phyloP scores from a whole-genome alignment of 805 yeast species.

The Hanseniaspora guilliermondii region DNA sequence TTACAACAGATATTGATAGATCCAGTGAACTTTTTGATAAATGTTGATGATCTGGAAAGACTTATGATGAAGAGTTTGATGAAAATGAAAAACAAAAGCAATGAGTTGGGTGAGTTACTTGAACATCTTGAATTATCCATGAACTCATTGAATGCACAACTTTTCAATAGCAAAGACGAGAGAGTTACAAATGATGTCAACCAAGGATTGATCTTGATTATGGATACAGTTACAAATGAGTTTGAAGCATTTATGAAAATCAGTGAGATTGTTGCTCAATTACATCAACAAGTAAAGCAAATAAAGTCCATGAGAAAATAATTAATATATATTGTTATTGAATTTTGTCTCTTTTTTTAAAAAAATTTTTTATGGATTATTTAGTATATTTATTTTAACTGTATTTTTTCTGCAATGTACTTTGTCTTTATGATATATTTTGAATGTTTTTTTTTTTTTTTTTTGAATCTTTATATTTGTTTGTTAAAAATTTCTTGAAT shows the following conservation, averaged over 20 bases:
- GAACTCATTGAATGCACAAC: conserved; percentile 6
- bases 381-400: too few species aligned
- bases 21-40: conserved; percentile 16
- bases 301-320: conserved; percentile 11
- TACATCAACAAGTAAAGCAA: conserved; percentile 43
- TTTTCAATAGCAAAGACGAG: neutral
- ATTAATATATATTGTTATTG: neutral
- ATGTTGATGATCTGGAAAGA: conserved; percentile 10
- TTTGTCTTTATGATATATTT: neutral
- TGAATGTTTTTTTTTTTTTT: neutral
- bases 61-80: conserved; percentile 7
- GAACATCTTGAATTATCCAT: conserved; percentile 8
- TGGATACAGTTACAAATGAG: conserved; percentile 54
- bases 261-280: conserved; percentile 59
- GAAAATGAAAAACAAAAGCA: conserved; percentile 6
- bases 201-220: conserved; percentile 37
- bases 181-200: conserved; percentile 14
- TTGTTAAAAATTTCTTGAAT: neutral
- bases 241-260: conserved; percentile 61
- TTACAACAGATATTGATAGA: conserved; percentile 34
- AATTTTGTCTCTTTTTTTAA: neutral
- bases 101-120: conserved; percentile 3
- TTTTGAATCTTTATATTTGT: neutral
- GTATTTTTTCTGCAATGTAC: too few species aligned
- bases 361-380: too few species aligned